Base-by-base conservation (phyloP, 1,284 basidiomycete genomes). In the Malassezia obtusa region DNA sequence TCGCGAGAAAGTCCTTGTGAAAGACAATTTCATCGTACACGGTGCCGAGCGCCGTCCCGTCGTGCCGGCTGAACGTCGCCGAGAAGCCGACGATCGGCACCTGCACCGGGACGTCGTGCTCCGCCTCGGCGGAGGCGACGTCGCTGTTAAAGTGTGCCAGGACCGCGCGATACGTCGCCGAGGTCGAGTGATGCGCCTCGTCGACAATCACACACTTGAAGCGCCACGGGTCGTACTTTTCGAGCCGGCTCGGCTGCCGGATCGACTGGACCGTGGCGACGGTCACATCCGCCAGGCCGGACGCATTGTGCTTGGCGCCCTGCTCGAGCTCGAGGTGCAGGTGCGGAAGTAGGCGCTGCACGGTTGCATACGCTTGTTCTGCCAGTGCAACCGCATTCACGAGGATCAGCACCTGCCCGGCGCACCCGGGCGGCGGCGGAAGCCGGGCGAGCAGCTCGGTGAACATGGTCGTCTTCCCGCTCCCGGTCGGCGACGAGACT, bases 261-360 rank as follows among this genome's bases (percentile, higher is more conserved):
- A 95, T 77, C 0, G 89, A 92, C 74, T 95, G 91, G 67, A 89
- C 90, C 1, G 90, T 95, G 4, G 89, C 91, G 32, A 94, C 82
- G 0, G 91, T 60, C 83, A 95, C 82, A 68, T 96, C 89, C 25
- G 91, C 89, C 7, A 71, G 52, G 1, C 91, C 92, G 22, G 82
- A 82, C 1, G 90, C 89, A 40, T 78, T 79, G 61, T 87, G 79
- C 64, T 82, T 84, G 12, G 68, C 65, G 3, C 89, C 88, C 76
- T 96, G 92, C 74, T 96, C 92, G 45, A 96, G 85, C 74, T 95
- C 91, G 8, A 96, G 84, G 9, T 75, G 79, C 80, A 86, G 84
- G 6, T 81, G 70, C 0, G 89, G 87, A 60, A 85, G 83, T 24
- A 87, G 76, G 22, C 76, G 75, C 57, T 77, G 74, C 10, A 87